Conservation (phyloP, 345 rosid genomes). For the Syzygium aromaticum region DNA sequence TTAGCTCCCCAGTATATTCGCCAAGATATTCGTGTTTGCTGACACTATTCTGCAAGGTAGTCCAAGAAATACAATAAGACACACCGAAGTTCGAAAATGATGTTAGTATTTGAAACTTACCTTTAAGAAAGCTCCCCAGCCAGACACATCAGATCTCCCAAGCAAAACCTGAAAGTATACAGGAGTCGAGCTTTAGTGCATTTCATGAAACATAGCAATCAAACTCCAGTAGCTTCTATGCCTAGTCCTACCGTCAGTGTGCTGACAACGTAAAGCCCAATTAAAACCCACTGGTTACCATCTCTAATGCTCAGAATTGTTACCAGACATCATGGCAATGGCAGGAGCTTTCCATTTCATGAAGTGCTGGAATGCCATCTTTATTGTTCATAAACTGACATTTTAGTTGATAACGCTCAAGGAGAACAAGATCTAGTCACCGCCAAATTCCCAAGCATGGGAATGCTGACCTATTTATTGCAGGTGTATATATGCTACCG, state of each 20-base stretch:
- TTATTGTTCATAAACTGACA: background rate
- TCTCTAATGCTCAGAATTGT: background rate
- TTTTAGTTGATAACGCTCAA: background rate
- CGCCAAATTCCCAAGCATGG: background rate
- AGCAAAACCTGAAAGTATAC: slow-evolving; percentile 67
- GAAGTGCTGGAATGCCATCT: background rate
- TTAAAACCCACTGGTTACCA: background rate
- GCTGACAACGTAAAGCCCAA: background rate
- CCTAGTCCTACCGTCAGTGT: background rate
- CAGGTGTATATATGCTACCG: background rate
- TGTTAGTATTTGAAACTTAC: slow-evolving; percentile 20
- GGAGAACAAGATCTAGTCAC: background rate
- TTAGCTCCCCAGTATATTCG: slow-evolving; percentile 97
- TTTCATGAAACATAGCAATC: background rate
- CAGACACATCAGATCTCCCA: slow-evolving; percentile 97
- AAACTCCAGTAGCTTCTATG: background rate
- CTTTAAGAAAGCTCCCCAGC: slow-evolving; percentile 99
- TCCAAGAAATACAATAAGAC: background rate
- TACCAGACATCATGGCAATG: background rate
- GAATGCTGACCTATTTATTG: background rate
- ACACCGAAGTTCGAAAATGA: background rate
- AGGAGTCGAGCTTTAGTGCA: background rate
- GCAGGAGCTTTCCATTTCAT: background rate
- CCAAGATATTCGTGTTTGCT: slow-evolving; percentile 96
- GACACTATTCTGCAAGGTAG: slow-evolving; percentile 67